Evolutionary conservation across 768 basidiomycete species (phyloP).

Genomic region (Russula vinacea): DNA sequence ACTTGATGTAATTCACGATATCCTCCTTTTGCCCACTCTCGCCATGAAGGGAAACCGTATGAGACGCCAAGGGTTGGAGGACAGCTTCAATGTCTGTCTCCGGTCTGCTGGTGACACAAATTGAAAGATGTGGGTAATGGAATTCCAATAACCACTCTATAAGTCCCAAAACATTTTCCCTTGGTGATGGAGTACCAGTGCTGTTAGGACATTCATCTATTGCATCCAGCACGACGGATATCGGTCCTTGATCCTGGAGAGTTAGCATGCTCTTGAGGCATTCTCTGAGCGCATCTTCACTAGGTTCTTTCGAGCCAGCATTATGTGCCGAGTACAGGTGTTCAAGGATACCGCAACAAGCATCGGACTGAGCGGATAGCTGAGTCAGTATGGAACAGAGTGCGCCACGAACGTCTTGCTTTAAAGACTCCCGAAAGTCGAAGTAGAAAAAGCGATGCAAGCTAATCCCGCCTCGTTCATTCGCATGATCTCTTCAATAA

Average conservation of each 20-base stretch:
- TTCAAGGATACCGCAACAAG: neutral
- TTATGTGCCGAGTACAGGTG: neutral
- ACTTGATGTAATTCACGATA: neutral
- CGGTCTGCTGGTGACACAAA: neutral
- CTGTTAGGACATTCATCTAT: neutral
- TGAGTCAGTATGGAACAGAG: neutral
- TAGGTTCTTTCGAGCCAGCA: neutral
- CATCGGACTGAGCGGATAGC: neutral
- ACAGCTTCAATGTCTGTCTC: neutral
- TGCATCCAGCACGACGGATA: neutral
- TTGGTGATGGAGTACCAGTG: neutral
- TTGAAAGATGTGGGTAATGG: neutral
- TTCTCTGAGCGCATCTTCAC: neutral
- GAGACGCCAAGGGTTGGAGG: neutral
- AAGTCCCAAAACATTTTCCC: neutral
- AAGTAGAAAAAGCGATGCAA: neutral
- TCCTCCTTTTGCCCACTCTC: neutral
- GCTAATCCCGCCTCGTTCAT: neutral
- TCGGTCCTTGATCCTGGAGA: neutral
- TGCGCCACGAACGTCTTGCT: neutral
- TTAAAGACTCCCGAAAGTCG: neutral
- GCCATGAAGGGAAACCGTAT: neutral
- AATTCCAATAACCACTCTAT: neutral
- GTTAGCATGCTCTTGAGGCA: neutral
- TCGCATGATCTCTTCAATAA: neutral